phyloP scores from a whole-genome alignment of 148 eudicot genomes.

The Vaccinium vitisidaea region DNA sequence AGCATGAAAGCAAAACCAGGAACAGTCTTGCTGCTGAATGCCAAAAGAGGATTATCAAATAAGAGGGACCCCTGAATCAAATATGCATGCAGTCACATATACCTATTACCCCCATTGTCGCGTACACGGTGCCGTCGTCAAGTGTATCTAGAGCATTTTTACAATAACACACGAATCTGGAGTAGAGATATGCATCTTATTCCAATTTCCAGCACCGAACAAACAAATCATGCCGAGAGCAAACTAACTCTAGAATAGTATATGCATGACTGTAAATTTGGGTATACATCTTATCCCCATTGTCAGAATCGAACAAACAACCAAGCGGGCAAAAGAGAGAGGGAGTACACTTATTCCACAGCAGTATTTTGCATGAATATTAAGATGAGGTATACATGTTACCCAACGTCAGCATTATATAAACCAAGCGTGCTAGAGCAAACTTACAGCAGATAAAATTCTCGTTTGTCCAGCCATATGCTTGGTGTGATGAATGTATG shows the following conservation, averaged over 20 bases:
- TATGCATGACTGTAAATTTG: neutral
- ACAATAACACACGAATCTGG: neutral
- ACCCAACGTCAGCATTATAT: neutral
- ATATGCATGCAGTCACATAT: neutral
- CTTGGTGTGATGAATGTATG: neutral
- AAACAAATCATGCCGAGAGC: neutral
- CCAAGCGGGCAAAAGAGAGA: neutral
- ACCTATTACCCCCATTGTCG: neutral
- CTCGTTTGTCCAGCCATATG: neutral
- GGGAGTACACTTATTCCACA: neutral
- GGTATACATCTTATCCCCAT: neutral
- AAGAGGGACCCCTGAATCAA: neutral
- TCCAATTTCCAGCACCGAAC: neutral
- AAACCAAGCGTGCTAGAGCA: neutral
- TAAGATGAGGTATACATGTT: neutral
- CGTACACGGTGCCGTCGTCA: neutral
- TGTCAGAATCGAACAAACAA: neutral
- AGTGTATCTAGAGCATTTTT: too few relatives aligned
- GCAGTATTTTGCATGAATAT: neutral
- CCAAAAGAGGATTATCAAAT: too few relatives aligned
- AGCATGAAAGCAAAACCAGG: too few relatives aligned
- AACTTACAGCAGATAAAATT: neutral
- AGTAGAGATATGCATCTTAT: neutral
- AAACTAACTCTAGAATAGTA: neutral
- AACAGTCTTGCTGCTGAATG: too few relatives aligned